phyloP scores from a whole-genome alignment of 192 early-diverging fungal genomes.

The Linnemannia schmuckeri region DNA sequence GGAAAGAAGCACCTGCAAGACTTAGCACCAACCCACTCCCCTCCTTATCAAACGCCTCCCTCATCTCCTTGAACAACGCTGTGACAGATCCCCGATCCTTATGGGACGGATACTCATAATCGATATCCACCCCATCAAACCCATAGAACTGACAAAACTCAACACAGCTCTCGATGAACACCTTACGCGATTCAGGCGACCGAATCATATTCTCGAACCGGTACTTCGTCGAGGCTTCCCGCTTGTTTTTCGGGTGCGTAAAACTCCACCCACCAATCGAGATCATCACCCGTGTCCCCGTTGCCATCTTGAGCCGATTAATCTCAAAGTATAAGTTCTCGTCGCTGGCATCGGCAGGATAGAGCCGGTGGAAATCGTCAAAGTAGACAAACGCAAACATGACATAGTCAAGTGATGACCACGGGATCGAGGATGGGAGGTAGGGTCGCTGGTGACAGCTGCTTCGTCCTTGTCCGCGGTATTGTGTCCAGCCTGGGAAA shows the following conservation, averaged over 20 bases:
- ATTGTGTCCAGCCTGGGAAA: conserved; percentile 45
- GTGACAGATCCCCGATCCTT: conserved; percentile 49
- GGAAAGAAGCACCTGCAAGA: conserved; percentile 31
- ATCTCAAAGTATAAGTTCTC: conserved; percentile 57
- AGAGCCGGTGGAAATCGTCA: conserved; percentile 59
- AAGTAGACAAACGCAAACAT: conserved; percentile 56
- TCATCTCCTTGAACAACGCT: conserved; percentile 72
- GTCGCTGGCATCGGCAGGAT: conserved; percentile 62
- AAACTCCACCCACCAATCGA: conserved; percentile 75
- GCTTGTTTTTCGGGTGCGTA: conserved; percentile 55
- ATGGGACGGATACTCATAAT: conserved; percentile 71
- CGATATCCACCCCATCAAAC: conserved; percentile 64
- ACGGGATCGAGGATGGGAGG: conserved; percentile 66
- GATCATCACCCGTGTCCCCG: conserved; percentile 63
- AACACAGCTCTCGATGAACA: conserved; percentile 62
- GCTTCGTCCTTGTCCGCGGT: conserved; percentile 33
- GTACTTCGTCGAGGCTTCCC: not conserved
- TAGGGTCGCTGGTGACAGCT: conserved; percentile 45
- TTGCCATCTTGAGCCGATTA: conserved; percentile 47
- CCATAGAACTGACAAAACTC: conserved; percentile 38
- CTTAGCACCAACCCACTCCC: conserved; percentile 26
- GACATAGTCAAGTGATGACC: conserved; percentile 70
- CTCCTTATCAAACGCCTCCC: conserved; percentile 66
- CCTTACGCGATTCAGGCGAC: conserved; percentile 39
- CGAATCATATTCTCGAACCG: conserved; percentile 67